Evolutionary conservation across 352 stramenopile genomes (phyloP), one percentile per base, ranked within the genome.

Genomic region (Elongisporangium senticosum): DNA sequence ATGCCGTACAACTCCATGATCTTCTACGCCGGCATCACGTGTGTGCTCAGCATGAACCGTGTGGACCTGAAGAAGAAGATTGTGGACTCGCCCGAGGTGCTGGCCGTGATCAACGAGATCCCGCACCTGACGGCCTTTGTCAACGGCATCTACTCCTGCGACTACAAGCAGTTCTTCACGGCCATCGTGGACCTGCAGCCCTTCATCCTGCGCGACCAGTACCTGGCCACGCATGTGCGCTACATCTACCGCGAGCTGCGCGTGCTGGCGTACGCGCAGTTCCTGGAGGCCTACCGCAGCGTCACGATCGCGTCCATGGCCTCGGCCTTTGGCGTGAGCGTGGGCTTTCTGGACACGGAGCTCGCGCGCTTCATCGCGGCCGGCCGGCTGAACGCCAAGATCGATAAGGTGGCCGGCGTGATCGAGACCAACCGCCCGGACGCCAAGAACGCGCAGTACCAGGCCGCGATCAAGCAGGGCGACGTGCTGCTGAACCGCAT

Each of bases 401-500:
- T 99, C 74, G 97, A 99, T 77, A 99, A 99, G 79, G 96, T 98
- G 49, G 95, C 81, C 19, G 96, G 95, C 37, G 95, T 99, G 24
- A 98, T 99, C 60, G 95, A 99, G 69, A 99, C 96, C n/a, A 98
- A 98, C 71, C 87, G 96, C 49, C 94, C 97, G 1, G 97, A 99
- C 83, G 87, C 90, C 62, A 99, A 99, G 79, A 99, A 99, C 80
- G 93, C 95, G 17, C 95, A 99, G 74, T 99, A 99, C 75, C 89
- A 98, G 74, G 90, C 97, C 55, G 96, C 98, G 57, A 98, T 99
- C 75, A 98, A 99, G 84, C 96, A 99, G 76, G 97, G 97, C 57
- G 97, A 99, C 82, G 70, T 98, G 67, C 75, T 99, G 64, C 81
- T 99, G 43, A 99, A 99, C 79, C 82, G 95, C 59, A 98, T 99